Evolutionary conservation across 371 early-diverging fungal species (phyloP).

Genomic region (Rhizopus arrhizus): DNA sequence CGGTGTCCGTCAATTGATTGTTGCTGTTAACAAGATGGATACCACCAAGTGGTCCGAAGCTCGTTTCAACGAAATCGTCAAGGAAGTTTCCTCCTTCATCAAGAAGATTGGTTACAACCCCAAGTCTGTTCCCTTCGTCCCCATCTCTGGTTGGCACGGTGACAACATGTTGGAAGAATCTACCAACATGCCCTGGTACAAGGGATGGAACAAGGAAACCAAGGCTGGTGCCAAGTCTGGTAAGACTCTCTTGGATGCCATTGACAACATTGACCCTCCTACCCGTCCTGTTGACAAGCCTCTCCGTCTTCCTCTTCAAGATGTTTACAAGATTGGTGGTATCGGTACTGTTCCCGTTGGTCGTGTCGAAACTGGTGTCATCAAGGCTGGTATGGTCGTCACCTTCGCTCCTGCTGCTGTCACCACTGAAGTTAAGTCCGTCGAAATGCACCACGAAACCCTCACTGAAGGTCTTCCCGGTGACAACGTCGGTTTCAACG

Average conservation of each 20-base stretch:
- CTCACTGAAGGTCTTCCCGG: conserved; percentile 92
- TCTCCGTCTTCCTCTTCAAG: conserved; percentile 96
- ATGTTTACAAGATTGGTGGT: conserved; percentile 98
- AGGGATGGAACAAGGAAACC: conserved; percentile 91
- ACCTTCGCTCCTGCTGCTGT: conserved; percentile 87
- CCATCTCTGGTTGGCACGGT: conserved; percentile 97
- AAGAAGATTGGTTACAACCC: conserved; percentile 95
- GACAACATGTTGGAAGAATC: conserved; percentile 96
- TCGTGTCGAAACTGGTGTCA: conserved; percentile 96
- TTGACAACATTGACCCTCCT: conserved; percentile 94
- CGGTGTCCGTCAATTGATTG: conserved; percentile 95
- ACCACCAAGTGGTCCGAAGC: conserved; percentile 91
- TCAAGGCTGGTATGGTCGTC: conserved; percentile 90
- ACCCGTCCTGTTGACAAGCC: conserved; percentile 90
- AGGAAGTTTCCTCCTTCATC: conserved; percentile 92
- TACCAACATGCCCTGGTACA: conserved; percentile 93
- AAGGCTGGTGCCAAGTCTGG: conserved; percentile 80
- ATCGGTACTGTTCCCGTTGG: conserved; percentile 96
- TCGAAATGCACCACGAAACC: conserved; percentile 97
- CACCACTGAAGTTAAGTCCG: conserved; percentile 96
- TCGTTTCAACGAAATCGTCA: conserved; percentile 91
- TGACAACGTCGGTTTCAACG: conserved; percentile 98
- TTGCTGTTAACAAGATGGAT: conserved; percentile 99
- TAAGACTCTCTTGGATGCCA: conserved; percentile 93
- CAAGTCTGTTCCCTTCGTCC: conserved; percentile 89